These are phyloP conservation scores for Trichoderma polysporum DNA, from an alignment of 2,329 filamentous ascomycete genomes.

Conservation along the genomic window DNA sequence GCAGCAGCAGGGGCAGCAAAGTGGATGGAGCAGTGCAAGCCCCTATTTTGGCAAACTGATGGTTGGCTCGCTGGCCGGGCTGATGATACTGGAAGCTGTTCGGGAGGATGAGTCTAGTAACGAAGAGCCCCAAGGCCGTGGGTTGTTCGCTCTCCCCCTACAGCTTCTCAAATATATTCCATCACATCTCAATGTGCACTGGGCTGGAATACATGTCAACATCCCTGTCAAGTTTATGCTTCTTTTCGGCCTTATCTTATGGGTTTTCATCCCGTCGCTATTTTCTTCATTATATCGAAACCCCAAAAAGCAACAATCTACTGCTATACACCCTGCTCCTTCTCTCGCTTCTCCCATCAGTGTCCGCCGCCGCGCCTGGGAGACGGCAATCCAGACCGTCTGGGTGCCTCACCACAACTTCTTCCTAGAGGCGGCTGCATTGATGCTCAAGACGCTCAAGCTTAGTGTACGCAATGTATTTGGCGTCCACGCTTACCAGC, in stretches of 20 bases:
- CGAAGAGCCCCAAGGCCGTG: slow-evolving; percentile 63
- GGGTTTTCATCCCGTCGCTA: slow-evolving; percentile 55
- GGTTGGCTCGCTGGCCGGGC: slow-evolving; percentile 85
- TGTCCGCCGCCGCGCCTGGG: slow-evolving; percentile 84
- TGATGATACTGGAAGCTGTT: slow-evolving; percentile 88
- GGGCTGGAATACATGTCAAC: slow-evolving; percentile 56
- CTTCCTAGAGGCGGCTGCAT: slow-evolving; percentile 77
- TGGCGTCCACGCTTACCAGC: slow-evolving; percentile 73
- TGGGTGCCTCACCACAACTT: slow-evolving; percentile 89
- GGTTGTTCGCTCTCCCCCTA: slow-evolving; percentile 64
- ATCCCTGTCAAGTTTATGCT: slow-evolving; percentile 54
- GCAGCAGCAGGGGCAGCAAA: slow-evolving; percentile 49
- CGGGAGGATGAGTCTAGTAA: slow-evolving; percentile 64
- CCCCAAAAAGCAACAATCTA: slow-evolving; percentile 49
- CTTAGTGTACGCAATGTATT: slow-evolving; percentile 76
- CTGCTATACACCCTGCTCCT: slow-evolving; percentile 55
- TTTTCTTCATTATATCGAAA: slow-evolving; percentile 48
- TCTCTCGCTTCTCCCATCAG: slow-evolving; percentile 80
- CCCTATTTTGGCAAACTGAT: slow-evolving; percentile 75
- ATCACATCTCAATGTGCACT: slow-evolving; percentile 49
- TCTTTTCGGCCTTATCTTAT: slow-evolving; percentile 54
- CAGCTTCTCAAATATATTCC: slow-evolving; percentile 53
- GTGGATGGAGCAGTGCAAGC: slow-evolving; percentile 53
- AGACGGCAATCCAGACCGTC: slow-evolving; percentile 87
- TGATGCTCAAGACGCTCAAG: slow-evolving; percentile 77